A percentile compares a stretch with the other conserved stretches of the same genome.
phyloP scores from a whole-genome alignment of 2,329 filamentous ascomycete genomes.

The Arthrobotrys megalospora region DNA sequence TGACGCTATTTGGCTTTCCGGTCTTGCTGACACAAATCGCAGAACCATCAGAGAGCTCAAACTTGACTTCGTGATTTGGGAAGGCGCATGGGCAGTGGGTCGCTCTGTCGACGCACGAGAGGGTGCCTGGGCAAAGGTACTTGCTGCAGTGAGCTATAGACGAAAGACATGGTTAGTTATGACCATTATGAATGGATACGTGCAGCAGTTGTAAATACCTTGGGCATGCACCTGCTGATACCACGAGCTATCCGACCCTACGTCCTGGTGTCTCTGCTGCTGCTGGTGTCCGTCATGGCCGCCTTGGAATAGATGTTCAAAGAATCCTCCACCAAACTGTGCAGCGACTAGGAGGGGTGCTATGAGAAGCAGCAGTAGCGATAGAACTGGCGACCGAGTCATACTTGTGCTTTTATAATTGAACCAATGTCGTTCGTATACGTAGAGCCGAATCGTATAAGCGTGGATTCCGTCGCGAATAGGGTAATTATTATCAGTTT shows the following conservation, averaged over 20 bases:
- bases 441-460: neutral
- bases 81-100: constrained; percentile 97
- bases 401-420: neutral
- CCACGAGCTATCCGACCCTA: constrained; percentile 84
- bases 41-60: constrained; percentile 79
- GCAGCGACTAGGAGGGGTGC: constrained; percentile 75
- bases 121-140: constrained; percentile 93
- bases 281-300: constrained; percentile 70
- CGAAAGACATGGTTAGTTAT: constrained; percentile 63
- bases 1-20: constrained; percentile 76
- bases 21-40: constrained; percentile 82
- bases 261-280: constrained; percentile 80
- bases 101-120: constrained; percentile 95
- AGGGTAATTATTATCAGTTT: neutral
- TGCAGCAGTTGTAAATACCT: constrained; percentile 70
- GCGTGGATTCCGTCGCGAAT: neutral
- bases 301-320: constrained; percentile 94
- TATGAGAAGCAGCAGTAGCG: constrained; percentile 69
- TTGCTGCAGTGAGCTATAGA: constrained; percentile 84
- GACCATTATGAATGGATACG: neutral
- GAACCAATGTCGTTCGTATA: neutral
- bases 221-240: constrained; percentile 81
- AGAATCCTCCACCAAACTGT: constrained; percentile 86
- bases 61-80: constrained; percentile 81
- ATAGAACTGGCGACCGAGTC: constrained; percentile 39